Percentiles rank a stretch among this genome's conserved stretches.
phyloP scores from a whole-genome alignment of 257 asterid genomes.

The Scutellaria barbata region DNA sequence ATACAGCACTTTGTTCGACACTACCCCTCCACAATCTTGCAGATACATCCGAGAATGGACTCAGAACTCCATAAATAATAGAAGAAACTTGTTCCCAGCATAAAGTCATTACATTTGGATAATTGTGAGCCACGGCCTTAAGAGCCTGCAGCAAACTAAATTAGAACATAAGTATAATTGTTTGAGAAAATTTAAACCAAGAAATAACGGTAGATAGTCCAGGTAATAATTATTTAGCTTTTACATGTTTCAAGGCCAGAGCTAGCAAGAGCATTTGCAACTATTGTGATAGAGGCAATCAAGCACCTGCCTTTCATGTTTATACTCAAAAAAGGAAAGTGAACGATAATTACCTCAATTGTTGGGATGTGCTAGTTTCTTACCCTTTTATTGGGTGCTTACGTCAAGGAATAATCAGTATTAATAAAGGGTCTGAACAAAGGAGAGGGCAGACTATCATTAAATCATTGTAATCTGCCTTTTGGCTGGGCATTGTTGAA shows the following conservation, averaged over 20 bases:
- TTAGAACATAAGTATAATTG: slow-evolving; percentile 35
- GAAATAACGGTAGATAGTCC: slow-evolving; percentile 2
- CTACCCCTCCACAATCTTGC: slow-evolving; percentile 63
- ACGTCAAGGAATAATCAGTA: too few relatives aligned
- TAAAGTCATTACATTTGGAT: slow-evolving; percentile 67
- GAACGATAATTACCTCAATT: too few relatives aligned
- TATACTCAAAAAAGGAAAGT: too few relatives aligned
- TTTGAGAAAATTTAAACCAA: slow-evolving; percentile 4
- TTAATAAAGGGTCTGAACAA: too few relatives aligned
- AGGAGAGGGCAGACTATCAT: too few relatives aligned
- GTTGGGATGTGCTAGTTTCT: too few relatives aligned
- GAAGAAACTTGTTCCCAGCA: slow-evolving; percentile 82
- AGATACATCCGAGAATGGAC: slow-evolving; percentile 49
- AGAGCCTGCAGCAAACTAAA: slow-evolving; percentile 71
- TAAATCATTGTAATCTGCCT: too few relatives aligned
- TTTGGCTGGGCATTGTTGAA: too few relatives aligned
- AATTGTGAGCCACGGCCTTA: slow-evolving; percentile 89
- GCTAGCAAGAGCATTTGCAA: slow-evolving; percentile 23
- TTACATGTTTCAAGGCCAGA: slow-evolving; percentile 17
- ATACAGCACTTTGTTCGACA: slow-evolving; percentile 52
- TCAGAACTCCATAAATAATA: slow-evolving; percentile 52
- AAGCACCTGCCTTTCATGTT: too few relatives aligned
- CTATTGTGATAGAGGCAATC: slow-evolving; percentile 1
- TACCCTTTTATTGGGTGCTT: too few relatives aligned
- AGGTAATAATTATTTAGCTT: neutral